Evolutionary conservation across 768 basidiomycete genomes (phyloP), one percentile per base, ranked within the genome.

Genomic region (Dioszegia hungarica): DNA sequence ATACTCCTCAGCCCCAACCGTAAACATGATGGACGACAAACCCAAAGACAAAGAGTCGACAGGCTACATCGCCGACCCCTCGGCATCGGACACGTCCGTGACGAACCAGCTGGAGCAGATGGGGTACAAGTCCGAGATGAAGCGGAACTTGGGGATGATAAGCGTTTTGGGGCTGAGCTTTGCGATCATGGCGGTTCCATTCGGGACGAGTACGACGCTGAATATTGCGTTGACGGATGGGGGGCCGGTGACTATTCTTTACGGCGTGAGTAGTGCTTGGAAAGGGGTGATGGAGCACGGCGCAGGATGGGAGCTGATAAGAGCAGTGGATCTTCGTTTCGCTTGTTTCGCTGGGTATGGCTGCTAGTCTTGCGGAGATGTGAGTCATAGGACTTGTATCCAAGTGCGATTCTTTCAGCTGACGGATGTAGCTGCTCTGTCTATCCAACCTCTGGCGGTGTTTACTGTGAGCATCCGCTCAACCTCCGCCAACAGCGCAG

Each of bases 131-230:
- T 60, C 69, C 46, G 71, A 73, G 55, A 51, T 73, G 39, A 58
- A 58, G 22, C 57, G 71, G 37, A 64, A 62, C 28, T 36, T 73
- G 17, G 71, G 71, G 8, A 73, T 73, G 71, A 46, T 73, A 15
- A 62, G 60, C 15, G 64, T 73, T 11, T 54, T 73, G 6, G 71
- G 71, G n/a, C 38, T 73, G 29, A 62, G 62, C 17, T 70, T 68
- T 33, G 72, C 72, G 2, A 70, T 73, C 60, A 70, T 73, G 68
- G 72, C 70, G 5, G 67, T 72, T 2, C 70, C 70, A 0, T 70
- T 64, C 53, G 70, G 70, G 9, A 61, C 65, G 3, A 62, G 56
- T 43, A 68, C 70, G 24, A 64, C 72, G 4, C 45, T 73, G 11
- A 68, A 70, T 40, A 63, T 67, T 27, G 72, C 72, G 29, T 40